Evolutionary conservation across 2,329 filamentous ascomycete species (phyloP).

Genomic region (Fusarium solani-melongenae): DNA sequence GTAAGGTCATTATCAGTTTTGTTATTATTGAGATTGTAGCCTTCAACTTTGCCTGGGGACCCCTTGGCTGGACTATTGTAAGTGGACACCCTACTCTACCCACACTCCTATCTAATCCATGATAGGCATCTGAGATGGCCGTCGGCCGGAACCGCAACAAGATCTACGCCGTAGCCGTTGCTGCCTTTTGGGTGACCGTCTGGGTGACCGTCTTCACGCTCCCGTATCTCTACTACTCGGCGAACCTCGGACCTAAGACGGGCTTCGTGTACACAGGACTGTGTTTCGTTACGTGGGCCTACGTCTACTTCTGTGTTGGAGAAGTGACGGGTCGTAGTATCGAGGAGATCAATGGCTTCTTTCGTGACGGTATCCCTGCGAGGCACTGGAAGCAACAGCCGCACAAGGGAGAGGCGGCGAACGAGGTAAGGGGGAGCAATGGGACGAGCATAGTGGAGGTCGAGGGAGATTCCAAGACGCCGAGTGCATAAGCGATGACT

Average conservation of each 20-base stretch:
- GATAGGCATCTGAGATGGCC: constrained; percentile 56
- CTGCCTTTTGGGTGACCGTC: constrained; percentile 56
- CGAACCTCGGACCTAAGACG: constrained; percentile 51
- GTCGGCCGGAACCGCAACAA: constrained; percentile 57
- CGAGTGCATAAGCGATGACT: background rate
- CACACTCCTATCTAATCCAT: background rate
- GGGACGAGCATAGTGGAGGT: background rate
- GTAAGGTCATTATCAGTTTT: constrained; percentile 55
- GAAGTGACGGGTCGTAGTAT: constrained; percentile 45
- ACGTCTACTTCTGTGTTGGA: constrained; percentile 52
- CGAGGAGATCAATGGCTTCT: constrained; percentile 45
- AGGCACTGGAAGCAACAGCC: constrained; percentile 43
- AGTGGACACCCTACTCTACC: background rate
- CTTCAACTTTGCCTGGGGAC: constrained; percentile 59
- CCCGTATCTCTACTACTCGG: constrained; percentile 55
- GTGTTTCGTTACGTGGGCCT: constrained; percentile 48
- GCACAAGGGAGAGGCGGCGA: background rate
- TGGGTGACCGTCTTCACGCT: constrained; percentile 54
- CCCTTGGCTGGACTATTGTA: constrained; percentile 52
- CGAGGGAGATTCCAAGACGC: background rate
- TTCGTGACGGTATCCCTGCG: constrained; percentile 42
- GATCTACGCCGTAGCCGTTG: constrained; percentile 50
- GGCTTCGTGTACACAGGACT: constrained; percentile 52
- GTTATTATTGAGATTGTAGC: constrained; percentile 55
- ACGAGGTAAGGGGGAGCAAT: constrained; percentile 3